Base-by-base conservation (phyloP, 2,329 filamentous ascomycete species). In the Teratosphaeria viscida region DNA sequence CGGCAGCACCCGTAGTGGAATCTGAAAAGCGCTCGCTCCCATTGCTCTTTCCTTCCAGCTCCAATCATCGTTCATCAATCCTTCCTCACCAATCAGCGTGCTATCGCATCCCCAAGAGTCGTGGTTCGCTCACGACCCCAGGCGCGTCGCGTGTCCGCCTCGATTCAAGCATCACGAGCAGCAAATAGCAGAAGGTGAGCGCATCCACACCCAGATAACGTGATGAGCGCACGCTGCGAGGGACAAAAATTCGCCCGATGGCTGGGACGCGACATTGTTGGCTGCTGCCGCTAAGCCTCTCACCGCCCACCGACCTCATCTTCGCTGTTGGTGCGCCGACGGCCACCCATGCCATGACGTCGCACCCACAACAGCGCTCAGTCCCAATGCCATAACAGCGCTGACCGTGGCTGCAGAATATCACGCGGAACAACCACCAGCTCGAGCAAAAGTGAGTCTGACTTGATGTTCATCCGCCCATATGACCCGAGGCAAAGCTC, bases 171-270 rank as follows among this genome's bases (percentile, higher is more conserved):
- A 52, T 35, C n/a, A 52, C 26, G 35, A 59, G 58, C 39, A 56
- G 56, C 58, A 54, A 52, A 11, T 23, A 34, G 16, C 54, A 53
- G 27, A 59, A 23, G 16, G 54, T 55, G 26, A 29, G 52, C 29
- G 52, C 32, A 14, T 7, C 52, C 52, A 26, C 32, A 23, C 52
- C 14, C 26, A 7, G 19, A 55, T 59, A 59, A 59, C 58, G 58
- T 59, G 58, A 59, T 29, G 58, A 37, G 54, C 19, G 8, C 23
- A 26, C 54, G 39, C 54, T 59, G 58, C 58, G 55, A 52, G 49
- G 43, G n/a, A 23, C 43, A 19, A 19, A 8, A 39, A 49, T 23
- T 49, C 10, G 43, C 43, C n/a, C 5, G 54, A 27, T 34, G 52
- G n/a, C 32, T 39, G 54, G 29, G 14, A 43, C 35, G 32, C 39